Evolutionary conservation across 306 rosid species (phyloP).

Genomic region (Abrus pulchellus): DNA sequence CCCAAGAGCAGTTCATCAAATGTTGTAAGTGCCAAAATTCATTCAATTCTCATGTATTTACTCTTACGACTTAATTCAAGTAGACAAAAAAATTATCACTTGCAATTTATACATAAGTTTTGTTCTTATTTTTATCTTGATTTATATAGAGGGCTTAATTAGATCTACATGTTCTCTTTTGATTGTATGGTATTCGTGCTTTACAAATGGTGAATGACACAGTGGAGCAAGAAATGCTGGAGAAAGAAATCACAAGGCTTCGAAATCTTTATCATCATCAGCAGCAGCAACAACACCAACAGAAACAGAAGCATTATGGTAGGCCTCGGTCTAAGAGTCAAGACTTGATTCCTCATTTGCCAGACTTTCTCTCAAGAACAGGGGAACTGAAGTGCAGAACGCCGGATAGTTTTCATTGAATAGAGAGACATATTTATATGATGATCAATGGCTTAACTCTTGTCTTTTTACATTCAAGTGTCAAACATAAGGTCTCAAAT

Average conservation of each 20-base stretch:
- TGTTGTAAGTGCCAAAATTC: slow-evolving; percentile 59
- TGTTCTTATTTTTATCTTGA: too few species aligned
- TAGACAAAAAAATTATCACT: too few species aligned
- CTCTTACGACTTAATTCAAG: neutral
- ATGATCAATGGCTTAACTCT: neutral
- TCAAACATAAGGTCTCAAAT: neutral
- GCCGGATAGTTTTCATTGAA: neutral
- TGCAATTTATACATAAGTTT: too few species aligned
- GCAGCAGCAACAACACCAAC: slow-evolving; percentile 38
- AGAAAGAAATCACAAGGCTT: slow-evolving; percentile 60
- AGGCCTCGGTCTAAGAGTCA: slow-evolving; percentile 38
- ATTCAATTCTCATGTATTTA: neutral
- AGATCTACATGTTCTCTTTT: neutral
- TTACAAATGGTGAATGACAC: neutral
- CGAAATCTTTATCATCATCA: slow-evolving; percentile 47
- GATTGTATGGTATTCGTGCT: neutral
- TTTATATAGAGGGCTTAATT: neutral
- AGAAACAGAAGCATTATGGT: slow-evolving; percentile 28
- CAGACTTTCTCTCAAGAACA: slow-evolving; percentile 31
- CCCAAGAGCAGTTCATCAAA: slow-evolving; percentile 88
- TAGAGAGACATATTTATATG: neutral
- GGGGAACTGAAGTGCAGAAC: slow-evolving; percentile 36
- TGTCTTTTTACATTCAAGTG: neutral
- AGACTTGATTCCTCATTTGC: slow-evolving; percentile 37
- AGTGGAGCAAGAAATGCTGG: slow-evolving; percentile 73